Conservation (phyloP, 257 asterid genomes). For the Linderniella brevidens region DNA sequence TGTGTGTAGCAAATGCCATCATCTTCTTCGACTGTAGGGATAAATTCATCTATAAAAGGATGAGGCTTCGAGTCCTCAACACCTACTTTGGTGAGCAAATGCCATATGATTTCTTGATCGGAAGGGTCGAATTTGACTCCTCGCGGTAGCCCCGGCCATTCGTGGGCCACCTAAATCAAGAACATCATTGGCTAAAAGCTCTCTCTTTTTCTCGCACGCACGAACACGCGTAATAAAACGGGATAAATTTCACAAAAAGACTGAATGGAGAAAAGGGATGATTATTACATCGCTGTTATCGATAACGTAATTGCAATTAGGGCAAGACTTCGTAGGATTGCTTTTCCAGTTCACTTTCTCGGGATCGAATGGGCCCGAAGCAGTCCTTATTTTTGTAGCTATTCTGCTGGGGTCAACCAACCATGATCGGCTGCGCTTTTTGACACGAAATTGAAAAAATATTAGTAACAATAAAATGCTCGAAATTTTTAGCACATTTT, state of each 20-base stretch:
- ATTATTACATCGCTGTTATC: constrained; percentile 66
- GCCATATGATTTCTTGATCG: constrained; percentile 78
- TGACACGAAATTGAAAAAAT: too few relatives aligned
- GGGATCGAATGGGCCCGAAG: constrained; percentile 49
- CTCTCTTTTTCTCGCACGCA: too few relatives aligned
- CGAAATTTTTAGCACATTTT: too few relatives aligned
- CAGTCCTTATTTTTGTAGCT: constrained; percentile 80
- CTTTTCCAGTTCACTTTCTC: constrained; percentile 49
- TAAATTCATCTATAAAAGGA: constrained; percentile 70
- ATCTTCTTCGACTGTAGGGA: constrained; percentile 72
- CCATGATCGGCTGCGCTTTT: constrained; percentile 62
- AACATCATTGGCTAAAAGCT: background rate
- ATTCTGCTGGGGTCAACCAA: constrained; percentile 69
- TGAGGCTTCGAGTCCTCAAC: constrained; percentile 33
- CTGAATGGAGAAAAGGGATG: background rate
- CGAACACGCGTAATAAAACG: too few relatives aligned
- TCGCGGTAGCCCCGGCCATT: constrained; percentile 94
- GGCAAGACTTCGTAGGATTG: constrained; percentile 84
- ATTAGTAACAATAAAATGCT: too few relatives aligned
- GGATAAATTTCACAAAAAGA: background rate
- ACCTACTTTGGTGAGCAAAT: constrained; percentile 66
- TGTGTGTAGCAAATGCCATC: constrained; percentile 94
- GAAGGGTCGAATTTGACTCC: constrained; percentile 96
- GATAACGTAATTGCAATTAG: constrained; percentile 49
- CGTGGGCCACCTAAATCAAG: constrained; percentile 39